These are phyloP conservation scores for Gentiana macrophylla DNA, from an alignment of 257 asterid genomes.

Conservation along the genomic window DNA sequence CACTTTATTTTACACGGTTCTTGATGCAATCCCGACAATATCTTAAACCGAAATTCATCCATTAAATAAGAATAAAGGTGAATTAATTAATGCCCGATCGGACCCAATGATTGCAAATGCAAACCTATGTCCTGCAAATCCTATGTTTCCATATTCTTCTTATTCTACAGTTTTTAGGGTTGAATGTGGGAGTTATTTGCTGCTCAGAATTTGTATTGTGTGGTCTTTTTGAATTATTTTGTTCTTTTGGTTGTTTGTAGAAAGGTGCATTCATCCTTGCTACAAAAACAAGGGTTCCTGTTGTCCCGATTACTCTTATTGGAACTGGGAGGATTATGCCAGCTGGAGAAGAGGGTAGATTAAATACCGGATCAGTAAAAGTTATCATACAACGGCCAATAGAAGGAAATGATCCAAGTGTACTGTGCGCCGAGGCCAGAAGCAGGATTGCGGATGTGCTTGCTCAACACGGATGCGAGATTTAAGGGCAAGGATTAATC, in stretches of 20 bases:
- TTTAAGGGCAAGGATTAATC: not conserved
- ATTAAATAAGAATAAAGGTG: no score
- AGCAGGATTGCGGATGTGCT: constrained; percentile 55
- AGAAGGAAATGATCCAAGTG: constrained; percentile 44
- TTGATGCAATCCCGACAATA: no score
- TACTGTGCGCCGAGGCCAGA: constrained; percentile 61
- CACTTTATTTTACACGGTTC: no score
- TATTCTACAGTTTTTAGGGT: no score
- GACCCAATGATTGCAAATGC: no score
- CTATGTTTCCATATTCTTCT: no score
- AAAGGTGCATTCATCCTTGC: constrained; percentile 96
- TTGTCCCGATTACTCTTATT: constrained; percentile 70
- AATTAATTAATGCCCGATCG: no score
- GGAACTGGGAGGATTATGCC: constrained; percentile 96
- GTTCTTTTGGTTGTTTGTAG: constrained; percentile 26
- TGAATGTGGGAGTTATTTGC: no score
- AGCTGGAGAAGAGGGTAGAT: constrained; percentile 61
- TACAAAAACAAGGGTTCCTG: constrained; percentile 74
- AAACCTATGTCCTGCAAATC: no score
- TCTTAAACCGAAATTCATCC: no score
- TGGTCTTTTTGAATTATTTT: not conserved
- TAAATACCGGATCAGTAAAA: constrained; percentile 65
- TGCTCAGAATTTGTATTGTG: not conserved
- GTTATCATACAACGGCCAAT: constrained; percentile 63
- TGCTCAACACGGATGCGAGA: constrained; percentile 26